Conservation (phyloP, 2,329 filamentous ascomycete genomes). For the Aspergillus chevalieri region DNA sequence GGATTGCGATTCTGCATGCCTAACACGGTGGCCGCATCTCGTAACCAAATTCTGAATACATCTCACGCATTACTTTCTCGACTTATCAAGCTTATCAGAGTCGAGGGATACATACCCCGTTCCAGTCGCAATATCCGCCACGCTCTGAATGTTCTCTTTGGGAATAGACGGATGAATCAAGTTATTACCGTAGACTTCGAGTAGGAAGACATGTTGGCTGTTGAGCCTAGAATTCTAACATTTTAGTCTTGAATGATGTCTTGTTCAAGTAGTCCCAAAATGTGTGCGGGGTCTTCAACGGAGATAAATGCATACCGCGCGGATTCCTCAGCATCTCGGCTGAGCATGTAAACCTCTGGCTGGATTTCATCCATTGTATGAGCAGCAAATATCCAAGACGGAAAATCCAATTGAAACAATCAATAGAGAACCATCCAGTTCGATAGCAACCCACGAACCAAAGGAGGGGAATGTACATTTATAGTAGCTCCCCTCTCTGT, state of each 20-base stretch:
- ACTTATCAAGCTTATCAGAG: not conserved
- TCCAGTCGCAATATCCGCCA: slow-evolving; percentile 25
- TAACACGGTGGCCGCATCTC: not conserved
- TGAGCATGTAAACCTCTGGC: slow-evolving; percentile 14
- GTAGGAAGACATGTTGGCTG: slow-evolving; percentile 19
- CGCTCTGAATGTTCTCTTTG: slow-evolving; percentile 6
- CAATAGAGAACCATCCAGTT: no score
- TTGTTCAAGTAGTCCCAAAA: not conserved
- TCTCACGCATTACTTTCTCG: not conserved
- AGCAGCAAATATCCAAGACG: no score
- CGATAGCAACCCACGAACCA: no score
- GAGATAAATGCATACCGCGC: slow-evolving; percentile 10
- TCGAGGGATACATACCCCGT: slow-evolving; percentile 17
- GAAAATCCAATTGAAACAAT: no score
- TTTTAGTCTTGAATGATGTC: not conserved
- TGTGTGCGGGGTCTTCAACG: not conserved
- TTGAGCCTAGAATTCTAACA: slow-evolving; percentile 13
- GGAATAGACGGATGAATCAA: slow-evolving; percentile 22
- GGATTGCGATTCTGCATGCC: slow-evolving; percentile 1
- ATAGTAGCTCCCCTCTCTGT: no score
- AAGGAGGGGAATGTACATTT: no score
- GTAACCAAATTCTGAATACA: slow-evolving; percentile 19
- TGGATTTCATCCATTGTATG: not conserved
- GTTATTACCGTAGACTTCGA: slow-evolving; percentile 12
- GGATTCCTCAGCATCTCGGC: slow-evolving; percentile 15